Percentiles rank a stretch among this genome's conserved stretches.
Conservation (phyloP, 2,329 filamentous ascomycete species). For the Aureobasidium musti region DNA sequence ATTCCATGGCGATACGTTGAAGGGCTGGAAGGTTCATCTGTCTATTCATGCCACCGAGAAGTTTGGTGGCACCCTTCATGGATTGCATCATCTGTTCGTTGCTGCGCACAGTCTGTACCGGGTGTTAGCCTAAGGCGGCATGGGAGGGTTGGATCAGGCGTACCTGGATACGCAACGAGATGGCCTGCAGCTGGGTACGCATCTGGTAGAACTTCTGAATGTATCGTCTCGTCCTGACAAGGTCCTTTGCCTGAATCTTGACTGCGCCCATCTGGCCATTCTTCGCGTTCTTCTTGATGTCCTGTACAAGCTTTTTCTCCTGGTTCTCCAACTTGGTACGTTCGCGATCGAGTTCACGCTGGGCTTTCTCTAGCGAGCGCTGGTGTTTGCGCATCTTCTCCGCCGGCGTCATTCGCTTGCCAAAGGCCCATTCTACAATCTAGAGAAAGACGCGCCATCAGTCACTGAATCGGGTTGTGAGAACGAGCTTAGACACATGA, state of each 20-base stretch:
- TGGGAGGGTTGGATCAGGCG: slow-evolving; percentile 29
- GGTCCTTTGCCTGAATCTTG: slow-evolving; percentile 96
- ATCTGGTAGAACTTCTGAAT: slow-evolving; percentile 99
- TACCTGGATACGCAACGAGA: slow-evolving; percentile 92
- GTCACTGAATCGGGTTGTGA: neutral
- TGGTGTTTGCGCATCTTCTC: slow-evolving; percentile 87
- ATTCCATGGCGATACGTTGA: slow-evolving; percentile 97
- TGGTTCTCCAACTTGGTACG: slow-evolving; percentile 96
- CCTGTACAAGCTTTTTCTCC: slow-evolving; percentile 92
- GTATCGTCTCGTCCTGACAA: slow-evolving; percentile 89
- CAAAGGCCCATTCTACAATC: slow-evolving; percentile 99
- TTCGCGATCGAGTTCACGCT: slow-evolving; percentile 93
- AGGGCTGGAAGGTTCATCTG: slow-evolving; percentile 96
- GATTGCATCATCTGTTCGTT: slow-evolving; percentile 99
- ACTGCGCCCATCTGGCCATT: slow-evolving; percentile 98
- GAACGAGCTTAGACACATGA: slow-evolving; percentile 1
- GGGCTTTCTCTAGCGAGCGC: slow-evolving; percentile 93
- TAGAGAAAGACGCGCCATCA: slow-evolving; percentile 48
- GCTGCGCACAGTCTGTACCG: slow-evolving; percentile 79
- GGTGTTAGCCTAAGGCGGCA: slow-evolving; percentile 22
- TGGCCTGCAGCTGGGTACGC: slow-evolving; percentile 95
- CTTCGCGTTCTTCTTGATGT: slow-evolving; percentile 98
- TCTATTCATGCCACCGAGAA: slow-evolving; percentile 94
- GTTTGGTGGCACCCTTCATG: slow-evolving; percentile 95
- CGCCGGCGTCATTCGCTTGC: slow-evolving; percentile 97